These are phyloP conservation scores for Alternaria hordeiaustralica DNA, from an alignment of 2,329 filamentous ascomycete species.

Conservation along the genomic window DNA sequence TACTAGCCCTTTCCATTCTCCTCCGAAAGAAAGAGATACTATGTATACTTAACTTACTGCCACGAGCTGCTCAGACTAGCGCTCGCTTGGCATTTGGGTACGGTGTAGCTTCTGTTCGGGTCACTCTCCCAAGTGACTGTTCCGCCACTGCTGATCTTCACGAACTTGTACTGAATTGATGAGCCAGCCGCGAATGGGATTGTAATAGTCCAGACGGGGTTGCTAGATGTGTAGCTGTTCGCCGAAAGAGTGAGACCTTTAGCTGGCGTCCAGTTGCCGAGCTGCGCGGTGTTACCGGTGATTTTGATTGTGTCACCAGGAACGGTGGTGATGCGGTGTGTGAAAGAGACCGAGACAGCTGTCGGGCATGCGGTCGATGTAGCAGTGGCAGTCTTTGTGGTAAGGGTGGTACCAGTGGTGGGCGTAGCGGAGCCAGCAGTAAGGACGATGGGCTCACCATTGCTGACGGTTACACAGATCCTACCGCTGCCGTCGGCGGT, in stretches of 20 bases:
- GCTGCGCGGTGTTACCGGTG: slow-evolving; percentile 52
- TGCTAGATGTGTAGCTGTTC: slow-evolving; percentile 51
- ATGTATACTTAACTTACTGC: slow-evolving; percentile 1
- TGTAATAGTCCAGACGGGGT: slow-evolving; percentile 57
- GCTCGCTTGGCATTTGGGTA: slow-evolving; percentile 35
- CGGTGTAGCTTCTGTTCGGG: slow-evolving; percentile 52
- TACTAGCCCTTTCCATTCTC: background rate
- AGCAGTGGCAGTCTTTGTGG: slow-evolving; percentile 15
- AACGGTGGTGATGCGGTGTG: slow-evolving; percentile 55
- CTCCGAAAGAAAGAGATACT: background rate
- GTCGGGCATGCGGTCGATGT: slow-evolving; percentile 28
- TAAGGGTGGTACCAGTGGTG: slow-evolving; percentile 20
- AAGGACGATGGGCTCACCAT: slow-evolving; percentile 55
- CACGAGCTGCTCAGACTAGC: slow-evolving; percentile 32
- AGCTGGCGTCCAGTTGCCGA: slow-evolving; percentile 54
- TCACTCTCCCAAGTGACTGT: slow-evolving; percentile 56
- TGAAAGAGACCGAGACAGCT: slow-evolving; percentile 51
- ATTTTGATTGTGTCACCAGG: slow-evolving; percentile 59
- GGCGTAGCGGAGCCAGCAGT: slow-evolving; percentile 23
- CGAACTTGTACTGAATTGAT: slow-evolving; percentile 55
- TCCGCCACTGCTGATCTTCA: slow-evolving; percentile 53
- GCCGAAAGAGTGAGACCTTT: slow-evolving; percentile 51
- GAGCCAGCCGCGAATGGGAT: slow-evolving; percentile 51
- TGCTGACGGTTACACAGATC: slow-evolving; percentile 51
- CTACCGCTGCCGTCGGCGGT: slow-evolving; percentile 51